Evolutionary conservation across 2,329 filamentous ascomycete species (phyloP), one percentile per base, ranked within the genome.

Genomic region (Arthrobotrys entomopaga): DNA sequence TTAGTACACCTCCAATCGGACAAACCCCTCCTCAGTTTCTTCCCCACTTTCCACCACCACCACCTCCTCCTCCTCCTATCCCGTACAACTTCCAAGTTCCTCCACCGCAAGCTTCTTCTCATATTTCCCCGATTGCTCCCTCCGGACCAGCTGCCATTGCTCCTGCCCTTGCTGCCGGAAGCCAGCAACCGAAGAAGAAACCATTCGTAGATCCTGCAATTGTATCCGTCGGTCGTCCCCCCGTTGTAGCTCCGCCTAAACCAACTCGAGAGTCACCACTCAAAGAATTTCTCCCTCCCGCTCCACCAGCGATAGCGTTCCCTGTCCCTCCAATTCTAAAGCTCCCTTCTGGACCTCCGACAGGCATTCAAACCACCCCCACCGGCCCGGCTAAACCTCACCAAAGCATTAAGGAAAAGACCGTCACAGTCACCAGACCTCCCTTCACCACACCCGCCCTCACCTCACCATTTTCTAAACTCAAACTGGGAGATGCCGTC

Each of bases 181-280:
- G 63, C 20, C 59, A 65, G 20, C 53, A 46, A 20, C 49, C 71
- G 20, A 15, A 53, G 56, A 53, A 69, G 56, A 76, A 77, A 20
- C 59, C 76, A 19, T 78, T 78, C 43, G 65, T 78, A 11, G 78
- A 79, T 49, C 78, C 78, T 15, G 78, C 78, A 34, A 79, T 79
- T 64, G 65, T 79, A 53, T 79, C 78, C 42, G 77, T 79, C 38
- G 70, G 70, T 20, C 63, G 70, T 15, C 70, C 75, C 59, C 11
- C 71, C 64, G 38, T 53, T 46, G 6, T 34, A 3, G 60, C 46
- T 61, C 65, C 13, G 58, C 58, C 34, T 42, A 56, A 40, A 20
- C 67, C 29, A 19, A 69, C 53, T 42, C 29, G 46, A 46, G 20
- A 69, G 50, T 63, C 57, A 22, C 52, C 53, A 16, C 11, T 59